A percentile compares a stretch with the other conserved stretches of the same genome.
Evolutionary conservation across 2,329 filamentous ascomycete genomes (phyloP).

Genomic region (Amylocarpus encephaloides): DNA sequence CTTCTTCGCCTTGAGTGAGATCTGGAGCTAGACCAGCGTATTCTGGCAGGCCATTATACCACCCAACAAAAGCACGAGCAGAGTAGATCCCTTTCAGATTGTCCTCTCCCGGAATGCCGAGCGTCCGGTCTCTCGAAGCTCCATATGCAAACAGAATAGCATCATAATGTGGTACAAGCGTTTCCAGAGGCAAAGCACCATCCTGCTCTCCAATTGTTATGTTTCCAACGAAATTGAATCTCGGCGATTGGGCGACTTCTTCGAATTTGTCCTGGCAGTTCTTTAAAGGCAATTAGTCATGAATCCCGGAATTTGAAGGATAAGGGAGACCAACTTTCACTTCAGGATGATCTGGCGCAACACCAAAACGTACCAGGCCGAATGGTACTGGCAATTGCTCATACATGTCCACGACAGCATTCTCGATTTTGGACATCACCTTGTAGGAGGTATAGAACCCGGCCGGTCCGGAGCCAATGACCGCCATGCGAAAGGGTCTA

Average conservation of each 20-base stretch:
- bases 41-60: slow-evolving; percentile 95
- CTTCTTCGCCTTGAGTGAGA: slow-evolving; percentile 69
- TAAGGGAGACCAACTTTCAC: slow-evolving; percentile 63
- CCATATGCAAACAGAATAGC: slow-evolving; percentile 91
- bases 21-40: slow-evolving; percentile 67
- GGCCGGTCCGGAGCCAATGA: slow-evolving; percentile 89
- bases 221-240: slow-evolving; percentile 90
- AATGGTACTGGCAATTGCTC: slow-evolving; percentile 89
- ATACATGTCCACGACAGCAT: slow-evolving; percentile 86
- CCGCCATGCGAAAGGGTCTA: slow-evolving; percentile 68
- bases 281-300: slow-evolving; percentile 38
- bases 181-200: slow-evolving; percentile 55
- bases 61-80: slow-evolving; percentile 88
- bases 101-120: slow-evolving; percentile 76
- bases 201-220: slow-evolving; percentile 61
- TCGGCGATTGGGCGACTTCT: slow-evolving; percentile 73
- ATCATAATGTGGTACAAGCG: slow-evolving; percentile 78
- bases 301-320: neutral
- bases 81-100: slow-evolving; percentile 70
- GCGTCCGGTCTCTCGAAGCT: slow-evolving; percentile 71
- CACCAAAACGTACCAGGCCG: slow-evolving; percentile 85
- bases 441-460: slow-evolving; percentile 93
- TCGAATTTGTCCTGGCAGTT: slow-evolving; percentile 94
- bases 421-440: slow-evolving; percentile 67
- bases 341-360: slow-evolving; percentile 97